Evolutionary conservation across 2,329 filamentous ascomycete genomes (phyloP), one percentile per base, ranked within the genome.

Genomic region (Nemania serpens): DNA sequence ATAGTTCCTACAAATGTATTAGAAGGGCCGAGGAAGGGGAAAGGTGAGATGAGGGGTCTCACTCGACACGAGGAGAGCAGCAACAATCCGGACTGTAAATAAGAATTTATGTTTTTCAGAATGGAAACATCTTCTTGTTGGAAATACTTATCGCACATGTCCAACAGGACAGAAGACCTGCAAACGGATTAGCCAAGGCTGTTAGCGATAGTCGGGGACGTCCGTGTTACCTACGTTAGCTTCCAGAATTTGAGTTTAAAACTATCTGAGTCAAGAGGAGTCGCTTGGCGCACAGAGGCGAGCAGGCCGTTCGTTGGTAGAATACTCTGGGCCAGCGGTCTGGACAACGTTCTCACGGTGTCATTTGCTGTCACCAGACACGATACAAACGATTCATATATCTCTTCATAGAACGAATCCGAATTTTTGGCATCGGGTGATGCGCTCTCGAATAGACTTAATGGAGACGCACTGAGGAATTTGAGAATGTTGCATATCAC

Each of bases 391-490:
- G 81, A 78, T 47, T 80, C 78, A 37, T 85, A 78, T 25, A 84
- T 78, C 43, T 79, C 76, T 59, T 78, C 74, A 50, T 78, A 79
- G 55, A 79, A 80, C 3, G 63, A 62, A 20, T 75, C 73, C 50
- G 74, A 75, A 9, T 76, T 76, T 5, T 70, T 62, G 2, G 65
- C 66, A 13, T 76, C 73, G 15, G 65, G 62, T 10, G 78, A 77
- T 9, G 76, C 70, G 13, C 75, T 76, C 55, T 77, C 73, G 53
- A 84, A 82, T 2, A 84, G 71, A 2, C 79, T 81, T 53, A 76
- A 63, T 54, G 85, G 82, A 1, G 81, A 84, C 5, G 81, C 79
- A 64, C 84, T 79, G 11, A 89, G 71, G 59, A 88, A 88, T 43
- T 79, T 76, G 11, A 89, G 75, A 53, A 87, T 84, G 60, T 79